Evolutionary conservation across 148 eudicot species (phyloP).

Genomic region (Cornus suecica): DNA sequence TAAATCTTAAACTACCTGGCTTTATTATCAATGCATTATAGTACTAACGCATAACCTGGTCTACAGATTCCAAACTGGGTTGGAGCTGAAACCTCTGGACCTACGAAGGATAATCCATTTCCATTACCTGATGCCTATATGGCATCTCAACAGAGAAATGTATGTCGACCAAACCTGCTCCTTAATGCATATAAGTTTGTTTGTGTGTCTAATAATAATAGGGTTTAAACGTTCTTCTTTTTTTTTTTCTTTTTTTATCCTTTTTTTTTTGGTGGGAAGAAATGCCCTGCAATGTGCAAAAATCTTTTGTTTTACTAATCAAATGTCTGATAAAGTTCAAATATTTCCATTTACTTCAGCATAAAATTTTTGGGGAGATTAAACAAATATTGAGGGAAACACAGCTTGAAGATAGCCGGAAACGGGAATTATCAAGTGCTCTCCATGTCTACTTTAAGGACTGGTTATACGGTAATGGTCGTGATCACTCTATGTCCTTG

Average conservation of each 20-base stretch:
- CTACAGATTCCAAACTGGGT: slow-evolving; percentile 88
- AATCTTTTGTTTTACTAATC: neutral
- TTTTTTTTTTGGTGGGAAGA: no score
- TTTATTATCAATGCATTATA: neutral
- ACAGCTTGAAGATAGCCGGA: slow-evolving; percentile 79
- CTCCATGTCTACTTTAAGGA: slow-evolving; percentile 85
- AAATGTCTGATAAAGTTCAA: neutral
- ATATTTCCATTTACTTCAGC: slow-evolving; percentile 34
- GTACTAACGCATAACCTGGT: neutral
- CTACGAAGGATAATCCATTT: slow-evolving; percentile 86
- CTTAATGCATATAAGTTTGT: neutral
- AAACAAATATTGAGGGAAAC: slow-evolving; percentile 85
- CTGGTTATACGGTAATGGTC: slow-evolving; percentile 80
- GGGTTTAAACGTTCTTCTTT: no score
- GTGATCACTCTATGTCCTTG: neutral
- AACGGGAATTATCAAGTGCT: slow-evolving; percentile 79
- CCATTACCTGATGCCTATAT: slow-evolving; percentile 77
- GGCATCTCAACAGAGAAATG: slow-evolving; percentile 76
- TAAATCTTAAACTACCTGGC: neutral
- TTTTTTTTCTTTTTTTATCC: no score
- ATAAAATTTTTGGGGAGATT: slow-evolving; percentile 66
- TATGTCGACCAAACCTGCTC: slow-evolving; percentile 24
- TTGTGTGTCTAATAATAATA: no score
- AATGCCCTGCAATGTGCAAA: neutral
- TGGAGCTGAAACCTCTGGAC: slow-evolving; percentile 62